Conservation (phyloP, 805 yeast species). For the Candida pseudofarinosa region DNA sequence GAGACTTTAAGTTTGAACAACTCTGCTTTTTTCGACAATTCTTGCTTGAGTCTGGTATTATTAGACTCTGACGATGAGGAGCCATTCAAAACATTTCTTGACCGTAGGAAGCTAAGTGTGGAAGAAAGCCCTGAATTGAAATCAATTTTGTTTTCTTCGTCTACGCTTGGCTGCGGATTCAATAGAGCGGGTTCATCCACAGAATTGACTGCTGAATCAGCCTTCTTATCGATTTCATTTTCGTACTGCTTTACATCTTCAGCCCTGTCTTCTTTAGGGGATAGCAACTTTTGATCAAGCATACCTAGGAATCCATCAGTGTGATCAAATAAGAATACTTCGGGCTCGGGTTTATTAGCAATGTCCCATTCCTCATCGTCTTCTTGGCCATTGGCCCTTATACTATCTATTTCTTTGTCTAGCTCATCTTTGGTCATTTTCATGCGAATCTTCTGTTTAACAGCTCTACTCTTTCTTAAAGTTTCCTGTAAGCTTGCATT, state of each 20-base stretch:
- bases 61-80: conserved; percentile 8
- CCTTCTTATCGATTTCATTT: not conserved
- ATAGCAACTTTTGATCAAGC: not conserved
- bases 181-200: not conserved
- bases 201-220: not conserved
- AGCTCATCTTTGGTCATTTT: conserved; percentile 29
- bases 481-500: conserved; percentile 25
- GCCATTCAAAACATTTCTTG: conserved; percentile 15
- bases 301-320: not conserved
- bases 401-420: conserved; percentile 29
- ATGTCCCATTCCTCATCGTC: not conserved
- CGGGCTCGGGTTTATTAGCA: not conserved
- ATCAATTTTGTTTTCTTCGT: conserved; percentile 5
- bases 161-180: not conserved
- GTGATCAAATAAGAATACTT: not conserved
- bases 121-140: conserved; percentile 21
- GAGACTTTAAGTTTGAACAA: conserved; percentile 22
- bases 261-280: not conserved
- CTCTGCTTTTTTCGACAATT: conserved; percentile 26
- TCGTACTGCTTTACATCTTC: not conserved
- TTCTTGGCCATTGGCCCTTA: not conserved
- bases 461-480: conserved; percentile 15
- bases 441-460: conserved; percentile 25
- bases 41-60: conserved; percentile 15
- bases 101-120: conserved; percentile 25